Evolutionary conservation across 1,139 yeast species (phyloP), one percentile per base, ranked within the genome.

Genomic region (Suhomyces maxii): DNA sequence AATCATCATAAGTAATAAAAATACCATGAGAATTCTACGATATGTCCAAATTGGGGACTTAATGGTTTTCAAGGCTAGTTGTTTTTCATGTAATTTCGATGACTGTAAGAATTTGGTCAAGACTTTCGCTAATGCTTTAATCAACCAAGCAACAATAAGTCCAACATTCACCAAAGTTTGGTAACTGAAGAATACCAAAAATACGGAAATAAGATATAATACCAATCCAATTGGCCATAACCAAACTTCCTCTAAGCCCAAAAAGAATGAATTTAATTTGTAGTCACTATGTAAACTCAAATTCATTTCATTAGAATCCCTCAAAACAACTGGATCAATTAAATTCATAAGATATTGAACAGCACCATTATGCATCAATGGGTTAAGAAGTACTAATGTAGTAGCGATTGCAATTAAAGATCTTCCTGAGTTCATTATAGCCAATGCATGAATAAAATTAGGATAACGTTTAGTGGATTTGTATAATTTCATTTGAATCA

Each of bases 181-280:
- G 45, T 57, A 56, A 3, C 53, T 49, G 11, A 50, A 23, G 8
- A 53, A 50, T 23, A 60, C 60, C 44, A 59, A 46, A 13, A 55
- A 58, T 8, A 53, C 62, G 0, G 89, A 76, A 49, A 84, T 71
- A 10, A 76, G 46, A 40, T 80, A 68, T 51, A 85, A 78, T 1
- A 85, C 39, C 2, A 86, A 77, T 0, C 89, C 90, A 36, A 85
- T 61, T 49, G 82, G 69, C 71, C 83, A 78, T 36, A 84, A 59
- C 36, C 75, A 73, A 9, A 66, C 60, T 46, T 84, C 89, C 50
- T 83, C 83, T 8, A 86, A 65, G 0, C 96, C 96, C 44, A 89
- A 65, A 56, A 80, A 86, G 57, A 79, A 84, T 14, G 68, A 57
- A 45, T 72, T 69, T 42, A 67, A 51, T 44, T 57, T 59, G 53